Percentiles rank a stretch among this genome's conserved stretches.
Conservation (phyloP, 1,139 yeast species). For the Taiozyma onychis region DNA sequence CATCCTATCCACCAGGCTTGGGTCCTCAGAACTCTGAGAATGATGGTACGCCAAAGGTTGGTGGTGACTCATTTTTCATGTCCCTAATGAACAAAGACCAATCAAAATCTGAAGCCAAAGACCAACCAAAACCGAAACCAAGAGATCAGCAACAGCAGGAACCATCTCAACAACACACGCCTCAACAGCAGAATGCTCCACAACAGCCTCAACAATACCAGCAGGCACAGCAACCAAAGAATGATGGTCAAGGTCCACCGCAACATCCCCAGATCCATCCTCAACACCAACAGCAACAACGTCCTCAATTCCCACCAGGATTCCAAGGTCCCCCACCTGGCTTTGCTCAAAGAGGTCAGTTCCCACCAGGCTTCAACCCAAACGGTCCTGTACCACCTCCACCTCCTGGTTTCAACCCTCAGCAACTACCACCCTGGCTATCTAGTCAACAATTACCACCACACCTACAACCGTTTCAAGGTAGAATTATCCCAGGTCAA, state of each 20-base stretch:
- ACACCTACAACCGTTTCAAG: slow-evolving; percentile 8
- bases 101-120: slow-evolving; percentile 3
- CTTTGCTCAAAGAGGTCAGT: slow-evolving; percentile 11
- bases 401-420: slow-evolving; percentile 1
- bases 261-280: slow-evolving; percentile 12
- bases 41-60: not conserved
- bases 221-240: slow-evolving; percentile 14
- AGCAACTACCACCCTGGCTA: slow-evolving; percentile 17
- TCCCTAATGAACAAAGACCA: slow-evolving; percentile 41
- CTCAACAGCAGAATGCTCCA: slow-evolving; percentile 13
- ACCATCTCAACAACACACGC: slow-evolving; percentile 17
- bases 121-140: slow-evolving; percentile 12
- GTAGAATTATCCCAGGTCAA: slow-evolving; percentile 4
- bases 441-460: slow-evolving; percentile 16
- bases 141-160: slow-evolving; percentile 13
- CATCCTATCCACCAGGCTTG: slow-evolving; percentile 18
- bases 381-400: slow-evolving; percentile 4
- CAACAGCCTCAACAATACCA: slow-evolving; percentile 15
- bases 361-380: slow-evolving; percentile 18
- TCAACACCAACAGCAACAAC: slow-evolving; percentile 18
- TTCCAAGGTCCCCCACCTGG: slow-evolving; percentile 23
- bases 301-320: slow-evolving; percentile 21
- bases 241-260: slow-evolving; percentile 12
- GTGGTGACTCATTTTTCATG: slow-evolving; percentile 44
- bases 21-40: not conserved